A percentile compares a stretch with the other conserved stretches of the same genome.
Evolutionary conservation across 208 protist species (phyloP).

Genomic region (Trichomonas gallinae): DNA sequence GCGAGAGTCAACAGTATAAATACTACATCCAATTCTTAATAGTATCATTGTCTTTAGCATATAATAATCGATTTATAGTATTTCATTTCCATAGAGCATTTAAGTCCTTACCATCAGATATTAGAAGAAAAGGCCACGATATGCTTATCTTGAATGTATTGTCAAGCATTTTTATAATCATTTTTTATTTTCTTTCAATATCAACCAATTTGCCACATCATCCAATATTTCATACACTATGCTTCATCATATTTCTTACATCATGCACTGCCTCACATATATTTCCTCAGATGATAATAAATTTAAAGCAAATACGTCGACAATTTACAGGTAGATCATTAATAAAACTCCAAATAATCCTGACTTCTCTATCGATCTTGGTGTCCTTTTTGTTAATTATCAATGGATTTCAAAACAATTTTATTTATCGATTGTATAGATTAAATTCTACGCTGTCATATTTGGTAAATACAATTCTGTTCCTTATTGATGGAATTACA

Average conservation of each 20-base stretch:
- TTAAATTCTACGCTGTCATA: not conserved
- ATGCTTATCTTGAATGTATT: not conserved
- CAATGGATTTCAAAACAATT: not conserved
- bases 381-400: not conserved
- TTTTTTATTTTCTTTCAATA: not conserved
- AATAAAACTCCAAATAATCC: not conserved
- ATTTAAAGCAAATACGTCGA: not conserved
- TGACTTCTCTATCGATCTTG: not conserved
- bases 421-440: not conserved
- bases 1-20: no score
- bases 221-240: not conserved
- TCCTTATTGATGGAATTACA: not conserved
- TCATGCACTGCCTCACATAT: not conserved
- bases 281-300: not conserved
- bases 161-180: not conserved
- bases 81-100: no score
- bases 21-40: no score
- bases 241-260: not conserved
- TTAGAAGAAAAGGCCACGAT: not conserved
- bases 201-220: not conserved
- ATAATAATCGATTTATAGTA: no score
- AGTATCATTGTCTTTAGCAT: no score
- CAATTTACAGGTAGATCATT: not conserved
- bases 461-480: not conserved
- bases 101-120: not conserved